Evolutionary conservation across 441 rosid species (phyloP), one percentile per base, ranked within the genome.

Genomic region (Erodium texanum): DNA sequence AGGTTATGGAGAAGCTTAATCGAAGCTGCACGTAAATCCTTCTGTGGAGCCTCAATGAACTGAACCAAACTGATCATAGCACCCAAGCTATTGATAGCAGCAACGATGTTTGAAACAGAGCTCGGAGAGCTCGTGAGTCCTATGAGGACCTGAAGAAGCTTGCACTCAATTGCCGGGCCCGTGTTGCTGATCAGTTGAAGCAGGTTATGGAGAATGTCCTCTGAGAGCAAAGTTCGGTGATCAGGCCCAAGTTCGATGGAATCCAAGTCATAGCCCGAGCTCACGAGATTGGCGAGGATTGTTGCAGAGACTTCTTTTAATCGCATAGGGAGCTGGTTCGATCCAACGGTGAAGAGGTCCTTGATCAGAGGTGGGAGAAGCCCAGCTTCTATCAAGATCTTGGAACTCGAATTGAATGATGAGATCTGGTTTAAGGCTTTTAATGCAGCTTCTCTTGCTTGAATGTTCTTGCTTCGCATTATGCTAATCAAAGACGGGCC

Each of bases 41-140:
- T 78, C 72, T 89, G 92, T 0, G 92, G 86, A 73, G 88, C 96
- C 80, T 94, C 99, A 50, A 94, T 83, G 70, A 94, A 93, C 80
- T 91, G 99, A 84, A 89, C 97, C 89, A 94, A 84, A 82, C 99
- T 89, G 82, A 82, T 85, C 19, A 77, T 82, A 52, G 98, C 98
- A 68, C 98, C 96, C 5, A 93, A 90, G 75, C 93, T 86, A 79
- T 82, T 94, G 71, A 91, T 88, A 41, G 96, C 96, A 62, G 95
- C 73, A 62, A 89, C 97, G 12, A 91, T 90, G 10, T 86, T 84
- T 32, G 76, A 29, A 70, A 91, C 94, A 48, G 97, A 77, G 66
- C 80, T 72, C n/a, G 77, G 80, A 50, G 85, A 84, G 72, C 36
- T 73, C 8, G 96, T 89, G 69, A 94, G 88, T 73, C 99, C 99